phyloP scores from a whole-genome alignment of 2,329 filamentous ascomycete genomes.

The Ceratocystis alfenasii region DNA sequence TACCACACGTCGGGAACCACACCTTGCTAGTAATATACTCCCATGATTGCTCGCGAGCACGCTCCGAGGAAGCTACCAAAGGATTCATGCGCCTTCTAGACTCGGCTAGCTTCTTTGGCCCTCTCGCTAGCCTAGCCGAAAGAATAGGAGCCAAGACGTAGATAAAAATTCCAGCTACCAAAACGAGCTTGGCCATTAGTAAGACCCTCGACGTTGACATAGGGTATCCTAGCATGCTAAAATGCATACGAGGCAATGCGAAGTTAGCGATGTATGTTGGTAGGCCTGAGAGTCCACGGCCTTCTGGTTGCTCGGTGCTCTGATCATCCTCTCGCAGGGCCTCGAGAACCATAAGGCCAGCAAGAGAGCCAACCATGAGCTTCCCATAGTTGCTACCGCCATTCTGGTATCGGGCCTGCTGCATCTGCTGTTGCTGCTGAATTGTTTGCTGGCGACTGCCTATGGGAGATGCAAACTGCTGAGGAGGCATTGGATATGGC shows the following conservation, averaged over 20 bases:
- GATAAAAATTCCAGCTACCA: slow-evolving; percentile 42
- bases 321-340: slow-evolving; percentile 57
- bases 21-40: slow-evolving; percentile 85
- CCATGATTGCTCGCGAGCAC: slow-evolving; percentile 71
- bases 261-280: slow-evolving; percentile 47
- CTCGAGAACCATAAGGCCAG: slow-evolving; percentile 83
- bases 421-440: slow-evolving; percentile 35
- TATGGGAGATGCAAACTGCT: slow-evolving; percentile 38
- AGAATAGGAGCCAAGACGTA: slow-evolving; percentile 46
- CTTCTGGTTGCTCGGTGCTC: slow-evolving; percentile 50
- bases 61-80: slow-evolving; percentile 67
- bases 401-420: slow-evolving; percentile 43
- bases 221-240: slow-evolving; percentile 45
- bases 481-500: slow-evolving; percentile 40
- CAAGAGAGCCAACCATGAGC: slow-evolving; percentile 84
- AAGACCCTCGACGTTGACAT: slow-evolving; percentile 36
- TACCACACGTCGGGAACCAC: slow-evolving; percentile 70
- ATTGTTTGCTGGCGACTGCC: slow-evolving; percentile 45
- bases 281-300: slow-evolving; percentile 54
- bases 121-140: slow-evolving; percentile 29
- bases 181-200: slow-evolving; percentile 40
- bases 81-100: slow-evolving; percentile 40
- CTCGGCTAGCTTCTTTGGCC: background rate
- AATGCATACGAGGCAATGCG: slow-evolving; percentile 37
- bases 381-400: slow-evolving; percentile 50